Base-by-base conservation (phyloP, 164 flowering plant species). In the Berberis thunbergii region DNA sequence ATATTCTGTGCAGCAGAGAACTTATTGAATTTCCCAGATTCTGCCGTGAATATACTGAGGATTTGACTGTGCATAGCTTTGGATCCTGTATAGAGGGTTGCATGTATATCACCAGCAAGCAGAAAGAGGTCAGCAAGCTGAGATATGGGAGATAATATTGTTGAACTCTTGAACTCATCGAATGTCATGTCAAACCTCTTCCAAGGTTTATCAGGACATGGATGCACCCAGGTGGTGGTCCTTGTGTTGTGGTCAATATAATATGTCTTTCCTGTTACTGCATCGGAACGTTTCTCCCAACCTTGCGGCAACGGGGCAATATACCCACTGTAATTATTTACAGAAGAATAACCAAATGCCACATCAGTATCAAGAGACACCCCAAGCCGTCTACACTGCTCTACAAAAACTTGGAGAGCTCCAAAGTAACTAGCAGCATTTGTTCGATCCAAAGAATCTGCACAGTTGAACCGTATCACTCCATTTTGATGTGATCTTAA, bases 11-110 rank as follows among this genome's bases (percentile, higher is more conserved):
- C 99, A 60, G 79, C 97, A 69, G 97, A 86, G 66, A 91, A 91
- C 78, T 89, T 96, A 59, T 89, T 95, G 70, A 83, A 89, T 67
- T 85, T 91, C 42, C 94, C 96, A 54, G 84, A 72, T 72, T 95
- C 99, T 62, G 91, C 99, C 74, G 59, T 89, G 70, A 95, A 95
- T 74, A 95, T 95, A 82, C 72, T 84, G 42, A 95, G 96, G 64
- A 95, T 91, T 73, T 91, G 94, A 74, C 99, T 95, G 66, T 95
- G 99, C 99, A 95, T 95, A 13, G 99, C 99, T 77, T 88, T 87
- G 40, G 99, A 95, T 55, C 99, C 99, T 64, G 99, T 95, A 76
- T 95, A 95, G 26, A 95, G 83, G 45, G 99, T 95, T 52, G 99
- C 99, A 79, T 95, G 99, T 71, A 91, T 84, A 79, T 95, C 99